A percentile compares a stretch with the other conserved stretches of the same genome.
Conservation (phyloP, 169 alveolate species). For the Eimeria praecox region DNA sequence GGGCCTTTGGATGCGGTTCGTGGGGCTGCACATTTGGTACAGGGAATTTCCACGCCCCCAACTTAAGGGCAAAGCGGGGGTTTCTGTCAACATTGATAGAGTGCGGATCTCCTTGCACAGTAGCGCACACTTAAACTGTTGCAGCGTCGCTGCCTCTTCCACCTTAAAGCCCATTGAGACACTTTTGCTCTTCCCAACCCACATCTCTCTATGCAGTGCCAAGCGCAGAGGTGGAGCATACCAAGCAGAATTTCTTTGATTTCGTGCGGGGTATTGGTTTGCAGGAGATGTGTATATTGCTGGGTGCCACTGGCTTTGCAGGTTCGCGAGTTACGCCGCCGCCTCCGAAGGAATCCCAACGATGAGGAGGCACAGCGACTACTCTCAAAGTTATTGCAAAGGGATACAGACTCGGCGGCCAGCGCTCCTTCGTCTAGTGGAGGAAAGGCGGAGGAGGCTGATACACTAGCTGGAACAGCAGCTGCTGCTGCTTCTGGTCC, state of each 20-base stretch:
- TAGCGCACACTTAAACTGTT: neutral
- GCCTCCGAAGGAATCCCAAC: conserved; percentile 72
- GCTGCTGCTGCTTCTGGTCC: conserved; percentile 22
- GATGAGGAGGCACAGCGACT: conserved; percentile 72
- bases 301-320: conserved; percentile 4
- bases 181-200: neutral
- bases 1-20: conserved; percentile 84
- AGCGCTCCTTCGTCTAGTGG: conserved; percentile 33
- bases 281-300: neutral
- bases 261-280: neutral
- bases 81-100: conserved; percentile 58
- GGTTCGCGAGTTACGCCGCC: conserved; percentile 79
- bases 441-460: conserved; percentile 26
- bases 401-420: conserved; percentile 21
- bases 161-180: neutral
- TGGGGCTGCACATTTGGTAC: conserved; percentile 83
- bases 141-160: neutral
- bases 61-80: conserved; percentile 75
- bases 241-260: neutral
- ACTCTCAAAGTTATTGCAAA: conserved; percentile 58
- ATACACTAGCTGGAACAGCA: conserved; percentile 2
- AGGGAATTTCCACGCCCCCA: conserved; percentile 78
- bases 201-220: neutral
- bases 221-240: neutral
- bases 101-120: neutral